Conservation (phyloP, 1,284 basidiomycete genomes). For the Uromyces viciae-fabae region DNA sequence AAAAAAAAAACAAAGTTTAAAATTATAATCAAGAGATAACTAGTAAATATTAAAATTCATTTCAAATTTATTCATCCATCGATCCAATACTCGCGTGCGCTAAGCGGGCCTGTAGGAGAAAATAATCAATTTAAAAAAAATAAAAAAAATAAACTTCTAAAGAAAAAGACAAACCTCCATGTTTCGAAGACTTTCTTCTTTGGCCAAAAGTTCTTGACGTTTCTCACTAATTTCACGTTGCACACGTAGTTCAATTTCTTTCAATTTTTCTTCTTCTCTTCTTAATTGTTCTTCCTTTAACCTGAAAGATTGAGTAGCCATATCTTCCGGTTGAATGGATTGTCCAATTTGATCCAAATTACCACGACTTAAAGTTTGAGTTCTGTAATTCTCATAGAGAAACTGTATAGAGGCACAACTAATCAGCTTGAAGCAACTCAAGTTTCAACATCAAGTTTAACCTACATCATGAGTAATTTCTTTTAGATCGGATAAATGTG, state of each 20-base stretch:
- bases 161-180: slow-evolving; percentile 41
- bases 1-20: too few relatives aligned
- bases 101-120: too few relatives aligned
- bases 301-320: slow-evolving; percentile 90
- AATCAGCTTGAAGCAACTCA: too few relatives aligned
- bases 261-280: slow-evolving; percentile 73
- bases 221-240: slow-evolving; percentile 99
- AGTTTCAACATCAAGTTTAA: background rate
- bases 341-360: slow-evolving; percentile 53
- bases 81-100: too few relatives aligned
- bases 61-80: too few relatives aligned
- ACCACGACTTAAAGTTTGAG: slow-evolving; percentile 91
- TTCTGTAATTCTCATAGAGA: slow-evolving; percentile 84
- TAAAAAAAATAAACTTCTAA: background rate
- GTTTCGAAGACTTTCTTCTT: slow-evolving; percentile 55
- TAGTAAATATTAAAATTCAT: too few relatives aligned
- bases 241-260: slow-evolving; percentile 96
- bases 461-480: slow-evolving; percentile 88
- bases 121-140: too few relatives aligned
- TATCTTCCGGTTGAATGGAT: slow-evolving; percentile 73
- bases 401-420: background rate
- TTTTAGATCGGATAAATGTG: slow-evolving; percentile 49
- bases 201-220: slow-evolving; percentile 75
- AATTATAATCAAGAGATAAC: too few relatives aligned
- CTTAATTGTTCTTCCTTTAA: slow-evolving; percentile 98